Evolutionary conservation across 441 rosid genomes (phyloP).

Genomic region (Pelargonium myrrhifolium): DNA sequence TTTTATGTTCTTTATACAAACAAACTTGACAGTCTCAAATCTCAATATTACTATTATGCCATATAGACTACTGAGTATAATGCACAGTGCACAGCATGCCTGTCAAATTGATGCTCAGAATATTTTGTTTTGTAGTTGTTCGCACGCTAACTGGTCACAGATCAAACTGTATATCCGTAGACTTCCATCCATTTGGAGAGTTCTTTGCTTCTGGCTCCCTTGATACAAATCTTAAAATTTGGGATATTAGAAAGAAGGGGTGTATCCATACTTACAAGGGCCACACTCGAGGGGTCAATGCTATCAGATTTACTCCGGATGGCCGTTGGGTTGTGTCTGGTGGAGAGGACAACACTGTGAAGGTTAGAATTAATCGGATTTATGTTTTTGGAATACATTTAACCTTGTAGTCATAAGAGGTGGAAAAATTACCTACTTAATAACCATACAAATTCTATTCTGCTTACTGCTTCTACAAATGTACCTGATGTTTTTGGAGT

Average conservation of each 20-base stretch:
- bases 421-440: background rate
- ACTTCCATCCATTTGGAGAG: conserved; percentile 98
- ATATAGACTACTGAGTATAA: background rate
- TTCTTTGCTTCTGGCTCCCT: conserved; percentile 96
- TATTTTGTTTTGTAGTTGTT: conserved; percentile 45
- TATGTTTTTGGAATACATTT: background rate
- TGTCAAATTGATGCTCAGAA: background rate
- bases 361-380: conserved; percentile 43
- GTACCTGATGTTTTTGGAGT: too few relatives aligned
- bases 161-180: conserved; percentile 92
- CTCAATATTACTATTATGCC: background rate
- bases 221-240: conserved; percentile 95
- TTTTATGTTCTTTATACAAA: background rate
- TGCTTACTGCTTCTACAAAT: too few relatives aligned
- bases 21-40: background rate
- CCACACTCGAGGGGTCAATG: conserved; percentile 92
- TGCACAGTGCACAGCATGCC: background rate
- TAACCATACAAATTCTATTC: background rate
- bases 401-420: background rate
- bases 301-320: conserved; percentile 94
- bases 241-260: conserved; percentile 98
- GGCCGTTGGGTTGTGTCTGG: conserved; percentile 99
- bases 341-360: conserved; percentile 92
- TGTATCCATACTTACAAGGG: conserved; percentile 99
- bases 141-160: conserved; percentile 92